A percentile compares a stretch with the other conserved stretches of the same genome.
Conservation (phyloP, 2,329 filamentous ascomycete genomes). For the Stagonosporopsis vannaccii region DNA sequence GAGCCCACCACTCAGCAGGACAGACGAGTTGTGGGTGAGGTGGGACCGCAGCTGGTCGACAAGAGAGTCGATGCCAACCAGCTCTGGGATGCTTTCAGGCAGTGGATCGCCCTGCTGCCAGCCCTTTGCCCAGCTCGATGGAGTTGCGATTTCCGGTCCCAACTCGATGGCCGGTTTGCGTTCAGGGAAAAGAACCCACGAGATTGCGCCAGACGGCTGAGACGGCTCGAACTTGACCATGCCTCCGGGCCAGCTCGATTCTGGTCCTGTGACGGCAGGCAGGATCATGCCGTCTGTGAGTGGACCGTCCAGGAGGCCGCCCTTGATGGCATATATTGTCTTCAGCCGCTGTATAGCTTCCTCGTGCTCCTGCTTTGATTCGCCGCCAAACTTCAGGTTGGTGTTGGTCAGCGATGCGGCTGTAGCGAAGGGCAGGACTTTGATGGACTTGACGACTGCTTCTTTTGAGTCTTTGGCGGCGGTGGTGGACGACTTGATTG, state of each 20-base stretch:
- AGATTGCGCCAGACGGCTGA: constrained; percentile 32
- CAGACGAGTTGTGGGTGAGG: constrained; percentile 84
- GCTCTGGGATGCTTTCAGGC: constrained; percentile 60
- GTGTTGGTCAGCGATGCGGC: constrained; percentile 63
- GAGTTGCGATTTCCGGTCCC: constrained; percentile 74
- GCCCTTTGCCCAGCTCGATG: constrained; percentile 59
- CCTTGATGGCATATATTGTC: constrained; percentile 71
- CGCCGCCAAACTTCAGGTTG: constrained; percentile 84
- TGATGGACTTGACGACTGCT: constrained; percentile 68
- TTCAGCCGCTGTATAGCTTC: constrained; percentile 76
- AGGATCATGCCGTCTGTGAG: constrained; percentile 89
- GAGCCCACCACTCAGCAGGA: constrained; percentile 85
- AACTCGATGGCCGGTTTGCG: constrained; percentile 76
- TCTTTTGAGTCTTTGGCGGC: constrained; percentile 52
- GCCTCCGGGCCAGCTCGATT: constrained; percentile 77
- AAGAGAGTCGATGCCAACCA: constrained; percentile 86
- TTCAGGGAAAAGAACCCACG: constrained; percentile 82
- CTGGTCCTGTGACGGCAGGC: constrained; percentile 64
- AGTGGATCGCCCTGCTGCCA: constrained; percentile 65
- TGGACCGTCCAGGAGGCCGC: constrained; percentile 78
- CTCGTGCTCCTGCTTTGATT: constrained; percentile 82
- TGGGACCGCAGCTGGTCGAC: constrained; percentile 77
- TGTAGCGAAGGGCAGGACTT: constrained; percentile 79
- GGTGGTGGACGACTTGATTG: constrained; percentile 43
- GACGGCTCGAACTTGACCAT: constrained; percentile 79